Base-by-base conservation (phyloP, 176 grass and related monocot genomes). In the Puccinellia tenuiflora region DNA sequence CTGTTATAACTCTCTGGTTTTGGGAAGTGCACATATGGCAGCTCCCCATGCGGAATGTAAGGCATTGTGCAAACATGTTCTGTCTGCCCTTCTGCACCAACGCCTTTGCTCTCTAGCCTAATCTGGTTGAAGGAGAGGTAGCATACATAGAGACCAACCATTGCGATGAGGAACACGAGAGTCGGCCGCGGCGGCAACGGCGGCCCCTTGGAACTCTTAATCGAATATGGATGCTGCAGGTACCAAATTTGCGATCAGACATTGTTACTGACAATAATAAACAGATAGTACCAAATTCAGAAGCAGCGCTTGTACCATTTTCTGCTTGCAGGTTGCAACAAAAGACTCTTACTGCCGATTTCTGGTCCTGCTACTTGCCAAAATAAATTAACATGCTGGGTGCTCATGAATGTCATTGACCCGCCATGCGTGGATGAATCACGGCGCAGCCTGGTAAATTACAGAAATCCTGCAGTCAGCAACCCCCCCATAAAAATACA, bases 51-150 rank as follows among this genome's bases (percentile, higher is more conserved):
- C 40, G 76, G 90, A 22, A 90, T 46, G 81, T 7, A 28, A 85
- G 90, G 76, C 34, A 53, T 91, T 53, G 53, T 39, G 48, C 96
- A 98, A 33, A 85, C 25, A 81, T 40, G 64, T 34, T 64, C 61
- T 5, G 14, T 14, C 35, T n/a, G 63, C 37, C 68, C 59, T 78
- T 84, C 62, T 64, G 13, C 60, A 24, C 15, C 40, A 51, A 28
- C 85, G n/a, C 15, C 11, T 22, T 8, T 81, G 56, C 39, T 82
- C 30, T 93, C 96, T 61, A 95, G 34, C 21, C 77, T 82, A 64
- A 95, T 90, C 83, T 93, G 88, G 39, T 75, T 90, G 69, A 98
- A 91, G 47, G 82, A 93, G 48, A 91, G 38, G 81, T 98, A 98
- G 79, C 92, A 95, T 9, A 82, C 86, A 42, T 83, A 91, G 55